Conservation (phyloP, 345 rosid genomes). For the Sisymbrium irio region DNA sequence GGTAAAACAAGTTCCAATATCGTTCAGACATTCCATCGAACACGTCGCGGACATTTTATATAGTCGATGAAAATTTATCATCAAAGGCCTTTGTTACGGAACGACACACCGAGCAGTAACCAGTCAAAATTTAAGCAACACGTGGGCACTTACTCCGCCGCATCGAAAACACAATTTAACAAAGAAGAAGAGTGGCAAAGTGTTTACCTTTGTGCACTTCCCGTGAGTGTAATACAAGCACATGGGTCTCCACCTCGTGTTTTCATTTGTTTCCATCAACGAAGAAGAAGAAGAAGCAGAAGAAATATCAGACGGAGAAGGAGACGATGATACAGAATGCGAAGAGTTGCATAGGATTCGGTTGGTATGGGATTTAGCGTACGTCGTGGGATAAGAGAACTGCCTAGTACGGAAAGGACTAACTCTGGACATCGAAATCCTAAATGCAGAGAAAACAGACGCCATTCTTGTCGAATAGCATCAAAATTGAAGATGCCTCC, state of each 20-base stretch:
- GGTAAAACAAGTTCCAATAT: neutral
- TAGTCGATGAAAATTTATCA: neutral
- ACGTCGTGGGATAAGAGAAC: conserved; percentile 17
- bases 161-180: neutral
- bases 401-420: conserved; percentile 19
- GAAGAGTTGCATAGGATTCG: conserved; percentile 27
- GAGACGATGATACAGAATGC: conserved; percentile 28
- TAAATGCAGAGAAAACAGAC: conserved; percentile 17
- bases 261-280: conserved; percentile 14
- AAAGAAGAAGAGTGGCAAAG: neutral
- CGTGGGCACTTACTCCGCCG: neutral
- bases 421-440: conserved; percentile 31
- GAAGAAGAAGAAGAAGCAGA: conserved; percentile 27
- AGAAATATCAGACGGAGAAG: conserved; percentile 14
- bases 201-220: conserved; percentile 64
- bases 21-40: conserved; percentile 42
- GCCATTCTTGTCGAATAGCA: conserved; percentile 32
- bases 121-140: neutral
- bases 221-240: conserved; percentile 88
- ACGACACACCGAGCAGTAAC: neutral
- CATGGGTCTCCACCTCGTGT: conserved; percentile 63
- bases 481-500: neutral
- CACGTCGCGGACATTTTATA: conserved; percentile 25
- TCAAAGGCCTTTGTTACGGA: neutral
- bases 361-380: conserved; percentile 13